A percentile compares a stretch with the other conserved stretches of the same genome.
phyloP scores from a whole-genome alignment of 345 rosid genomes.

The Odontarrhena argentea region DNA sequence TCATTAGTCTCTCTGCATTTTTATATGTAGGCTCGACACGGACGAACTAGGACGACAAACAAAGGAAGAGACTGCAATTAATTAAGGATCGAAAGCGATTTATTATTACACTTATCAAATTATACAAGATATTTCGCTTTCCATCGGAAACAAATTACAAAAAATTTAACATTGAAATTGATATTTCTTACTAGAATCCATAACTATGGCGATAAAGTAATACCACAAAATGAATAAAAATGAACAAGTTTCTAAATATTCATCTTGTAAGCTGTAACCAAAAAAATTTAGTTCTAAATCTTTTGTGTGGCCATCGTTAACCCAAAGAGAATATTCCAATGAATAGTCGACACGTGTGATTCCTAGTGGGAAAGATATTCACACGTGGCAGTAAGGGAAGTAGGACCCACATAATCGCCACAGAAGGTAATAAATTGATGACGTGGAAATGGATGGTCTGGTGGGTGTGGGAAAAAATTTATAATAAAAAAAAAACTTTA shows the following conservation, averaged over 20 bases:
- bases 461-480: conserved; percentile 32
- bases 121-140: conserved; percentile 15
- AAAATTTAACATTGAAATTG: conserved; percentile 3
- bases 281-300: background rate
- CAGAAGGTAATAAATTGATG: conserved; percentile 35
- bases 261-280: conserved; percentile 12
- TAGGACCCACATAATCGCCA: conserved; percentile 37
- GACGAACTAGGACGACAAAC: conserved; percentile 35
- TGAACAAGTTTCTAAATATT: conserved; percentile 1
- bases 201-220: background rate
- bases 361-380: background rate
- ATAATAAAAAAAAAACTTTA: background rate
- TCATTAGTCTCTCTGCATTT: background rate
- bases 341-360: conserved; percentile 18
- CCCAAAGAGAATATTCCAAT: background rate
- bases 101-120: too few relatives aligned
- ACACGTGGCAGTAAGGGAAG: conserved; percentile 20
- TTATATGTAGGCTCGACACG: conserved; percentile 31
- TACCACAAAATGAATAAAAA: conserved; percentile 7
- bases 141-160: conserved; percentile 22
- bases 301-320: conserved; percentile 21
- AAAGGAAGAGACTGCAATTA: conserved; percentile 7
- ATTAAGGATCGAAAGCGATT: conserved; percentile 23
- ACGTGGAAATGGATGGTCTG: conserved; percentile 39
- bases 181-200: conserved; percentile 8